These are phyloP conservation scores for Candida mesenterica DNA, from an alignment of 1,139 yeast species.

Conservation along the genomic window DNA sequence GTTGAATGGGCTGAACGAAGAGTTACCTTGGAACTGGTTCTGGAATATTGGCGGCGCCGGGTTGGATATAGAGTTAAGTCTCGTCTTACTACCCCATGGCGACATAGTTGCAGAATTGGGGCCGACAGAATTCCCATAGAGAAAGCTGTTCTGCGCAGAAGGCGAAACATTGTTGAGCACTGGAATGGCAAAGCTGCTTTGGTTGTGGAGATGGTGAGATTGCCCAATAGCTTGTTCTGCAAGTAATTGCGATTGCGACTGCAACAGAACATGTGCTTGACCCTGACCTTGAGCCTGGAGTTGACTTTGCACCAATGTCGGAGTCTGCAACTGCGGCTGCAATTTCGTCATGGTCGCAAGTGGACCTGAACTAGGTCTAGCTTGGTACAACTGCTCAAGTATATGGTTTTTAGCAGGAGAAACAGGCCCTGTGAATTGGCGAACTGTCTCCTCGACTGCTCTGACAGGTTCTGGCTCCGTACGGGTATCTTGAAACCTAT, in stretches of 20 bases:
- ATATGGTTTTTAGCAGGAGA: slow-evolving; percentile 28
- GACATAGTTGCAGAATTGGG: slow-evolving; percentile 5
- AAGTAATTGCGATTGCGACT: slow-evolving; percentile 1
- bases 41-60: not conserved
- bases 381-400: slow-evolving; percentile 35
- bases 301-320: not conserved
- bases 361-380: slow-evolving; percentile 25
- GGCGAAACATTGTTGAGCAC: slow-evolving; percentile 12
- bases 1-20: slow-evolving; percentile 15
- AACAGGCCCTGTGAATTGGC: too few species aligned
- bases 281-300: slow-evolving; percentile 1
- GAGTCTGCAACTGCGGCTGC: not conserved
- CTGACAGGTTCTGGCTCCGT: too few species aligned
- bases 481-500: too few species aligned
- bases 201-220: not conserved
- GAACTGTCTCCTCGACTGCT: too few species aligned
- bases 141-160: slow-evolving; percentile 9
- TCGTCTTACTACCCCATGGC: slow-evolving; percentile 18
- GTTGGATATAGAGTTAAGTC: slow-evolving; percentile 13
- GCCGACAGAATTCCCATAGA: not conserved
- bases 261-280: not conserved
- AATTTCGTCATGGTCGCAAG: not conserved
- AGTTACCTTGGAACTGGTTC: not conserved
- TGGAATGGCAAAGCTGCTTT: not conserved
- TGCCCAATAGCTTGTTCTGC: not conserved